Conservation (phyloP, 306 rosid species). For the Quillaja saponaria region DNA sequence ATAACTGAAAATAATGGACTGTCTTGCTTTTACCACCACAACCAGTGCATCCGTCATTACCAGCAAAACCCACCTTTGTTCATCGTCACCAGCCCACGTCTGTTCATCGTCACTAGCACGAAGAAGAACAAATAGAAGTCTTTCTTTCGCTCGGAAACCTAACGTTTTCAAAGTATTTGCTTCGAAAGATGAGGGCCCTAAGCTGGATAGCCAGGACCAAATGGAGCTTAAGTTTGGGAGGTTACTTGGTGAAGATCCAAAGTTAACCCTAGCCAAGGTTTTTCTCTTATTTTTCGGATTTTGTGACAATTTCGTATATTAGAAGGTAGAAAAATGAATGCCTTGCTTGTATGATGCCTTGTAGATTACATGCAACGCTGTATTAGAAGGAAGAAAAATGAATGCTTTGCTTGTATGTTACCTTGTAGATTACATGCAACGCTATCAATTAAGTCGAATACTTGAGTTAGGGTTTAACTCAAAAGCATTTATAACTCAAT, state of each 20-base stretch:
- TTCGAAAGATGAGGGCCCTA: slow-evolving; percentile 52
- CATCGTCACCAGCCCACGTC: slow-evolving; percentile 37
- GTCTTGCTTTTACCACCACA: slow-evolving; percentile 49
- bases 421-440: no score
- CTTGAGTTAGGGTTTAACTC: not conserved
- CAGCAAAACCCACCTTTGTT: slow-evolving; percentile 29
- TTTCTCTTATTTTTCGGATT: slow-evolving; percentile 1
- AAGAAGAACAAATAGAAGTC: slow-evolving; percentile 26
- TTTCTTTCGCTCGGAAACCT: slow-evolving; percentile 35
- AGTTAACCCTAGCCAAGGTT: slow-evolving; percentile 91
- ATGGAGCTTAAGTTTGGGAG: slow-evolving; percentile 95
- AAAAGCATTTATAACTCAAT: no score
- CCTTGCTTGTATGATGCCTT: no score
- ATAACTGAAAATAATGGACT: slow-evolving; percentile 46
- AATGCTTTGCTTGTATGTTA: no score
- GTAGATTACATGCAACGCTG: not conserved
- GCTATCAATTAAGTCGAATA: not conserved
- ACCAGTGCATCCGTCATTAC: slow-evolving; percentile 40
- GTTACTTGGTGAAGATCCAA: slow-evolving; percentile 89
- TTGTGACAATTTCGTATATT: no score
- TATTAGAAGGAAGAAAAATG: no score
- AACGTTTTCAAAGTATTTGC: slow-evolving; percentile 45
- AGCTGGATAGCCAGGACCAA: slow-evolving; percentile 65
- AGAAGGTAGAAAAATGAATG: no score
- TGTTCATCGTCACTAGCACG: slow-evolving; percentile 33